Percentiles rank a stretch among this genome's conserved stretches.
These are phyloP conservation scores for Fraxinus pennsylvanica DNA, from an alignment of 257 asterid genomes.

Conservation along the genomic window DNA sequence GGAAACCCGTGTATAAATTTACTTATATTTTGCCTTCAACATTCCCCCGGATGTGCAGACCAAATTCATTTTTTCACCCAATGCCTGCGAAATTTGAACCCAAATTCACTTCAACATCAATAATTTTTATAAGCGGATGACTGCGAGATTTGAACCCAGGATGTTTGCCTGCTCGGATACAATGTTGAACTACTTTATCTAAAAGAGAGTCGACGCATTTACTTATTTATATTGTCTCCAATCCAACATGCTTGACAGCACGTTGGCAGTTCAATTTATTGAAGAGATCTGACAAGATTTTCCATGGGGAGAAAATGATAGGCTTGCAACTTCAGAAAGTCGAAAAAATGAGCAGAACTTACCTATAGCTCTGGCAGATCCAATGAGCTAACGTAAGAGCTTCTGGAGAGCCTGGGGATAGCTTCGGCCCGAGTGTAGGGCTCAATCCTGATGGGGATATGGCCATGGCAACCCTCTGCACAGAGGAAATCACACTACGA, in stretches of 20 bases:
- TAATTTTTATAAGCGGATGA: neutral
- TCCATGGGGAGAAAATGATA: neutral
- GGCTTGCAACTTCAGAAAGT: neutral
- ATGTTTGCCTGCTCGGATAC: neutral
- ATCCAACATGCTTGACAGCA: neutral
- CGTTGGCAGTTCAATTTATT: neutral
- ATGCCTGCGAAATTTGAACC: neutral
- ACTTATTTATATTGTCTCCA: neutral
- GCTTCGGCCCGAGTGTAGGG: conserved; percentile 58
- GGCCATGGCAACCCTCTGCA: conserved; percentile 94
- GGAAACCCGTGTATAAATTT: neutral
- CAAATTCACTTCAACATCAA: neutral
- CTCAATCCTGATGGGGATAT: conserved; percentile 74
- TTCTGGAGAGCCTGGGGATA: conserved; percentile 85
- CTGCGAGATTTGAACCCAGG: neutral
- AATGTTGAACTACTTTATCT: neutral
- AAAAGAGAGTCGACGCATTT: neutral
- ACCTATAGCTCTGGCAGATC: conserved; percentile 98
- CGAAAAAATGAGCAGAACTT: neutral
- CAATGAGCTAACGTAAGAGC: conserved; percentile 90
- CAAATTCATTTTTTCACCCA: neutral
- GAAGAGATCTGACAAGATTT: neutral
- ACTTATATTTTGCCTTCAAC: too few species aligned
- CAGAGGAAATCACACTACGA: conserved; percentile 89
- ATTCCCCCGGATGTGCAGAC: neutral